Evolutionary conservation across 1,284 basidiomycete genomes (phyloP).

Genomic region (Irpex rosettiformis): DNA sequence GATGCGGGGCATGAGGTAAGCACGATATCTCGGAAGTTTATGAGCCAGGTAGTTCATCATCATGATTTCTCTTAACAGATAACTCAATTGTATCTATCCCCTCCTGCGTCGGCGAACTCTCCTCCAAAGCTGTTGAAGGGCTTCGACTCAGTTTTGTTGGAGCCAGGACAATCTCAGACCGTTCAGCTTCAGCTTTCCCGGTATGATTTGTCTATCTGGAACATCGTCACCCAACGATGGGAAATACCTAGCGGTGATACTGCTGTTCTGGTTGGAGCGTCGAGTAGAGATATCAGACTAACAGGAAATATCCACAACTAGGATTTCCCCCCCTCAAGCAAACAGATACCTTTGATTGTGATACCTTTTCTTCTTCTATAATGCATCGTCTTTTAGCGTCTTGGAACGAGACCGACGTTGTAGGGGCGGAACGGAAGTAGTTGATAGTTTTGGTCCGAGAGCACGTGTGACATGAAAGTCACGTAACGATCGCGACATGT

Average conservation of each 20-base stretch:
- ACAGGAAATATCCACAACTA: conserved; percentile 31
- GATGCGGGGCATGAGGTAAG: conserved; percentile 46
- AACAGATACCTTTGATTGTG: too few species aligned
- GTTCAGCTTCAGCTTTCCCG: conserved; percentile 59
- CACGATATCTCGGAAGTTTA: conserved; percentile 11
- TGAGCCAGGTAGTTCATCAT: too few species aligned
- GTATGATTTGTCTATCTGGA: conserved; percentile 47
- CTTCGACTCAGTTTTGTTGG: conserved; percentile 55
- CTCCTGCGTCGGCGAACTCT: conserved; percentile 46
- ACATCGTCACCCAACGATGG: conserved; percentile 27
- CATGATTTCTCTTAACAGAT: conserved; percentile 28
- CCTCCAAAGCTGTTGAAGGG: conserved; percentile 64
- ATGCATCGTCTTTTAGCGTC: background rate
- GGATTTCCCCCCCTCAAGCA: conserved; percentile 39
- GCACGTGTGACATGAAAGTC: too few species aligned
- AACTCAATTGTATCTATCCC: conserved; percentile 46
- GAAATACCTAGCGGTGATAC: conserved; percentile 22
- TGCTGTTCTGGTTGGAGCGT: conserved; percentile 27
- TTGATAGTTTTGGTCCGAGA: too few species aligned
- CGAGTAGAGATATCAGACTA: conserved; percentile 27
- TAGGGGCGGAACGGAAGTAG: too few species aligned
- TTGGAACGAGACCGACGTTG: too few species aligned
- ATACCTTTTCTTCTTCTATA: too few species aligned
- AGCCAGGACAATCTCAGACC: conserved; percentile 41
- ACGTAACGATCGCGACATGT: background rate